phyloP scores from a whole-genome alignment of 2,329 filamentous ascomycete genomes.

The Whalleya microplaca region DNA sequence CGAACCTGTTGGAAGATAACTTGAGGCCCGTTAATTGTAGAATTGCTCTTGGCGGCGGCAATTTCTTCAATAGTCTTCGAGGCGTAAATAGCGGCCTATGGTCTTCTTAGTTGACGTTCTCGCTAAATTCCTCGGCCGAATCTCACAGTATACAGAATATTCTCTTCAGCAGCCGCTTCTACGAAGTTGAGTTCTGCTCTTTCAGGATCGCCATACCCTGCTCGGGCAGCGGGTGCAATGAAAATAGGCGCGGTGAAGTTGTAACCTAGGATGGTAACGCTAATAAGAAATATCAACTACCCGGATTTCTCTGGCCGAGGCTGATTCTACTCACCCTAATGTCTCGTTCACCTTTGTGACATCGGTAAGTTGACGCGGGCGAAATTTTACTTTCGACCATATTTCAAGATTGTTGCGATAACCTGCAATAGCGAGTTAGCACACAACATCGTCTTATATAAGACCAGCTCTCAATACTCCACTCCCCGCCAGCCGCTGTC shows the following conservation, averaged over 20 bases:
- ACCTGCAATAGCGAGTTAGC: slow-evolving; percentile 9
- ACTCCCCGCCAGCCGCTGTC: slow-evolving; percentile 59
- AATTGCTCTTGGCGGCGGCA: slow-evolving; percentile 20
- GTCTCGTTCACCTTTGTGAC: slow-evolving; percentile 47
- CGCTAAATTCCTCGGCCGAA: background rate
- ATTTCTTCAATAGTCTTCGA: slow-evolving; percentile 33
- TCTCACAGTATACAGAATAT: slow-evolving; percentile 44
- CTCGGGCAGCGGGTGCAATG: slow-evolving; percentile 45
- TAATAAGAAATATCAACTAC: slow-evolving; percentile 18
- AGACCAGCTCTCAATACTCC: slow-evolving; percentile 32
- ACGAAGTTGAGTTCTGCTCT: slow-evolving; percentile 39
- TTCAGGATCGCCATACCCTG: slow-evolving; percentile 42
- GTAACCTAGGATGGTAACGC: slow-evolving; percentile 47
- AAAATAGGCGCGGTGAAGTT: slow-evolving; percentile 49
- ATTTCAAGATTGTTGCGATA: slow-evolving; percentile 62
- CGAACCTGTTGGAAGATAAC: slow-evolving; percentile 32
- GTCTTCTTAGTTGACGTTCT: background rate
- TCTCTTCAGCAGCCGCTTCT: slow-evolving; percentile 42
- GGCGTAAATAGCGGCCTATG: slow-evolving; percentile 22
- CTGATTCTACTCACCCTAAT: slow-evolving; percentile 29
- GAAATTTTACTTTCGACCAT: slow-evolving; percentile 44
- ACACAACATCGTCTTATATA: background rate
- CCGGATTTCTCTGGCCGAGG: background rate
- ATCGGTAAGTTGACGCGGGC: slow-evolving; percentile 54
- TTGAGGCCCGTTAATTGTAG: slow-evolving; percentile 16